phyloP scores from a whole-genome alignment of 179 eudicot species.

The Vitellaria paradoxa region DNA sequence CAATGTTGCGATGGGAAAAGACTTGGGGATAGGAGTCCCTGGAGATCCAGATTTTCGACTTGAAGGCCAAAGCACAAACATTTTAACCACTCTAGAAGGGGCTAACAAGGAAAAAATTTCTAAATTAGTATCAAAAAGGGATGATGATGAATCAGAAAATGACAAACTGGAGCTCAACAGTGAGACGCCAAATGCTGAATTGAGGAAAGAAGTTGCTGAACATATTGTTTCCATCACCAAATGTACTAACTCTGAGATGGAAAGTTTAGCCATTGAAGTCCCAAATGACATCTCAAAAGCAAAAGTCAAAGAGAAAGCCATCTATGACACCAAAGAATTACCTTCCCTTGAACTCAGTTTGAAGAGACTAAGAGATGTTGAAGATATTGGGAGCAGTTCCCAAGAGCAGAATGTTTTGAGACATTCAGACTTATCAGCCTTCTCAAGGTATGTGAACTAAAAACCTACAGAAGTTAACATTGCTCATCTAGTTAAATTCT shows the following conservation, averaged over 20 bases:
- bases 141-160: conserved; percentile 23
- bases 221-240: conserved; percentile 27
- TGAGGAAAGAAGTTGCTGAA: conserved; percentile 28
- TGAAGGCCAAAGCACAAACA: conserved; percentile 31
- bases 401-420: conserved; percentile 44
- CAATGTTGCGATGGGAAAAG: conserved; percentile 28
- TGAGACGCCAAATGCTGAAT: conserved; percentile 30
- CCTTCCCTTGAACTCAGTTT: conserved; percentile 64
- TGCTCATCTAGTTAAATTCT: neutral
- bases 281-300: conserved; percentile 29
- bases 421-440: conserved; percentile 65
- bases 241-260: conserved; percentile 27
- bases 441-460: conserved; percentile 53
- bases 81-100: conserved; percentile 11
- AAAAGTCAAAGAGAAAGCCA: conserved; percentile 25
- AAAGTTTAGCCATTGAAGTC: conserved; percentile 20
- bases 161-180: conserved; percentile 24
- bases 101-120: conserved; percentile 24
- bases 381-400: conserved; percentile 25
- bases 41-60: conserved; percentile 36
- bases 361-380: conserved; percentile 46
- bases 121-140: conserved; percentile 17
- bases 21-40: conserved; percentile 45
- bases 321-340: conserved; percentile 26
- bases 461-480: conserved; percentile 5